These are phyloP conservation scores for Bipolaris cookei DNA, from an alignment of 2,329 filamentous ascomycete genomes.

Conservation along the genomic window DNA sequence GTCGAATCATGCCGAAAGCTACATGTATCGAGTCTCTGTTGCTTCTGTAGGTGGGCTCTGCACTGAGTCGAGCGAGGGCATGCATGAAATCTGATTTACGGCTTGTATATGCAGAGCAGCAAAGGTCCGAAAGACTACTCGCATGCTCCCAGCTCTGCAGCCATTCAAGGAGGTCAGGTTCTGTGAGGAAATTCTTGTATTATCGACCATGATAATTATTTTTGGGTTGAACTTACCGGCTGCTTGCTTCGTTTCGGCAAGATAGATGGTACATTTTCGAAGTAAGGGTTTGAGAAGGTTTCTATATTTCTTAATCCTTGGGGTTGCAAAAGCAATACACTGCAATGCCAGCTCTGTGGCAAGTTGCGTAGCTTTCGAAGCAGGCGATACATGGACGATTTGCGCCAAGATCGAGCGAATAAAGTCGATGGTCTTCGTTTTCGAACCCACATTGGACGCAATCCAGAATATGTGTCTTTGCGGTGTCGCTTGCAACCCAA, in stretches of 20 bases:
- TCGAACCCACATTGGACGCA: constrained; percentile 14
- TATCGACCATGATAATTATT: background rate
- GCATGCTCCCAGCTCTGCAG: constrained; percentile 4
- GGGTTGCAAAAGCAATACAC: constrained; percentile 20
- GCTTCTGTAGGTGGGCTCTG: constrained; percentile 15
- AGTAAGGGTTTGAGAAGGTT: constrained; percentile 10
- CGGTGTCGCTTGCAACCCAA: constrained; percentile 20
- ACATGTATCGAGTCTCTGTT: constrained; percentile 12
- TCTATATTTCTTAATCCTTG: constrained; percentile 22
- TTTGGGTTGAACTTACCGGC: constrained; percentile 10
- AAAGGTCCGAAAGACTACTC: constrained; percentile 10
- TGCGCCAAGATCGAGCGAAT: constrained; percentile 12
- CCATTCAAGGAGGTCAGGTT: constrained; percentile 1
- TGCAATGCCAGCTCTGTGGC: constrained; percentile 8
- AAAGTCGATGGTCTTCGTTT: constrained; percentile 15
- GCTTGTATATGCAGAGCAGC: constrained; percentile 16
- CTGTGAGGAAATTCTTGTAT: background rate
- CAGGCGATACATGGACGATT: constrained; percentile 1
- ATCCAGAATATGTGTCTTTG: constrained; percentile 21
- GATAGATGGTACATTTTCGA: constrained; percentile 6
- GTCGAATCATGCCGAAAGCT: constrained; percentile 44
- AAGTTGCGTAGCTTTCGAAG: background rate
- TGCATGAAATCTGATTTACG: constrained; percentile 16
- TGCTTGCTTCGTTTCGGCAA: constrained; percentile 4
- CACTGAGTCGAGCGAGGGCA: constrained; percentile 12